Conservation (phyloP, 2,329 filamentous ascomycete genomes). For the Neoascochyta sp. region DNA sequence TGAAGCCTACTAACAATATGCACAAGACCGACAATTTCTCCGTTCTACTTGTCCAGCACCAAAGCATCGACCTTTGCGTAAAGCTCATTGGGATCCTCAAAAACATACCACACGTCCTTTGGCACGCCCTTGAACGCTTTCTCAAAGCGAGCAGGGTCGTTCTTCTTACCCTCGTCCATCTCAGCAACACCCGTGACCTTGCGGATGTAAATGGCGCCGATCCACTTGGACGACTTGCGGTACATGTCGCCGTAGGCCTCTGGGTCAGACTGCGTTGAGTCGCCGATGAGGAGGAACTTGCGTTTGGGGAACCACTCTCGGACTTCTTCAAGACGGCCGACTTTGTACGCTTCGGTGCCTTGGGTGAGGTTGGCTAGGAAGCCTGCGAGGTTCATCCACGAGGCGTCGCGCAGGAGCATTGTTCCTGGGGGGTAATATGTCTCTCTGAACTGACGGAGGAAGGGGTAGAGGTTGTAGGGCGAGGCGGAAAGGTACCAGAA, state of each 20-base stretch:
- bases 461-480: slow-evolving; percentile 90
- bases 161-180: slow-evolving; percentile 70
- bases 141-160: slow-evolving; percentile 67
- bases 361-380: slow-evolving; percentile 75
- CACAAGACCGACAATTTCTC: no score
- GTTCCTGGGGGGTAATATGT: slow-evolving; percentile 71
- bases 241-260: slow-evolving; percentile 83
- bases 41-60: slow-evolving; percentile 11
- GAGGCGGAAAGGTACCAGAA: slow-evolving; percentile 95
- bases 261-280: slow-evolving; percentile 87
- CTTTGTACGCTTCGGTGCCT: slow-evolving; percentile 82
- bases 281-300: slow-evolving; percentile 80
- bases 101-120: slow-evolving; percentile 71
- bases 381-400: slow-evolving; percentile 79
- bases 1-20: no score
- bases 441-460: slow-evolving; percentile 71
- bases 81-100: slow-evolving; percentile 69
- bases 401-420: slow-evolving; percentile 78
- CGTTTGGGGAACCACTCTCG: slow-evolving; percentile 72
- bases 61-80: slow-evolving; percentile 39
- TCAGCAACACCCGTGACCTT: slow-evolving; percentile 74
- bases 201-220: slow-evolving; percentile 79
- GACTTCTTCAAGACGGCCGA: slow-evolving; percentile 72
- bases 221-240: slow-evolving; percentile 67
- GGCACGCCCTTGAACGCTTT: slow-evolving; percentile 77